Base-by-base conservation (phyloP, 208 protist species). In the Angomonas ambiguus region DNA sequence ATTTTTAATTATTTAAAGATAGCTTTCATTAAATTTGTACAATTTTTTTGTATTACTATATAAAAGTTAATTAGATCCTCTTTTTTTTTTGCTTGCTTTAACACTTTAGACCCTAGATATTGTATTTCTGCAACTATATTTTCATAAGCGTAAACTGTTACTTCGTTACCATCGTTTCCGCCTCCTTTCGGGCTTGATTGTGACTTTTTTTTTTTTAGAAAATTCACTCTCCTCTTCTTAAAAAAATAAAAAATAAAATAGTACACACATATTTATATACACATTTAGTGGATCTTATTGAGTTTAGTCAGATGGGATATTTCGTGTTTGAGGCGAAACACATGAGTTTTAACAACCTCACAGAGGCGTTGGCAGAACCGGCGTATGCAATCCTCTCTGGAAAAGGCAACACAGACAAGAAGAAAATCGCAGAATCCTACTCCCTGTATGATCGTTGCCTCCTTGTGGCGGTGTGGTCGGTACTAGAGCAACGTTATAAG, bases 261-360 rank as follows among this genome's bases (percentile, higher is more conserved):
- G n/a, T n/a, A n/a, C n/a, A n/a, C n/a, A n/a, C n/a, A n/a, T n/a
- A n/a, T n/a, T n/a, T n/a, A n/a, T n/a, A n/a, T n/a, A n/a, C n/a
- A n/a, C n/a, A n/a, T n/a, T n/a, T n/a, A n/a, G n/a, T n/a, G n/a
- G n/a, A n/a, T n/a, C 27, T 27, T 16, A 30, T 51, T 66, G 33
- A 10, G 41, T 63, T 45, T 11, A 0, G 6, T 22, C 20, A 24
- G 13, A 25, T 2, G 25, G 91, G 91, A 80, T 71, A 79, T 0
- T 88, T 88, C 67, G 88, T 94, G 0, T 92, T 92, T 65, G 85
- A 91, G 61, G 85, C 85, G 13, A 65, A 75, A 24, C 42, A 65
- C n/a, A 58, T 94, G 34, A 84, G 82, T 24, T 88, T 94, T 60
- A 69, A 65, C 10, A 22, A 30, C 42, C 63, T 84, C 61, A 65